A percentile compares a stretch with the other conserved stretches of the same genome.
These are phyloP conservation scores for Chalciporus pseudorubinellus DNA, from an alignment of 768 basidiomycete genomes.

Conservation along the genomic window DNA sequence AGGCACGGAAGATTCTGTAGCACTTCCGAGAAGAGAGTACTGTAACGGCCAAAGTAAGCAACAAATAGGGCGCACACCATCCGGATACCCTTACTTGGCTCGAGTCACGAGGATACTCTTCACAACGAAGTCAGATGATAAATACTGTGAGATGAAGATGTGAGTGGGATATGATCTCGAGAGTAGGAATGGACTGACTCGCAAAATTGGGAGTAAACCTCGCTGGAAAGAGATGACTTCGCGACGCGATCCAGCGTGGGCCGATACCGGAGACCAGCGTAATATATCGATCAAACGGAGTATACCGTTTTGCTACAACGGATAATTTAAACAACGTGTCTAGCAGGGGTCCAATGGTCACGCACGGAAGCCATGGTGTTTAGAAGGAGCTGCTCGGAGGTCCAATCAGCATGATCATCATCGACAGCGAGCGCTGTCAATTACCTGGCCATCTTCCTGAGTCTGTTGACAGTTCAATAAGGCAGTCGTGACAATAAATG, in stretches of 20 bases:
- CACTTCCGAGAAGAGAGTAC: constrained; percentile 45
- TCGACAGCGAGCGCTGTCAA: constrained; percentile 6
- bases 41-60: constrained; percentile 17
- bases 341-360: neutral
- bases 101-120: constrained; percentile 51
- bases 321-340: neutral
- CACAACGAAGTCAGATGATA: constrained; percentile 56
- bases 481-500: neutral
- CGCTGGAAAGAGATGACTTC: constrained; percentile 55
- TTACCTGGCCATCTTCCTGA: constrained; percentile 51
- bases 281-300: constrained; percentile 51
- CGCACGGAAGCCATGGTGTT: constrained; percentile 38
- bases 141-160: constrained; percentile 39
- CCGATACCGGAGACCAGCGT: constrained; percentile 42
- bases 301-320: constrained; percentile 47
- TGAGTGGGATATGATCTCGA: neutral
- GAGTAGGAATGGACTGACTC: constrained; percentile 31
- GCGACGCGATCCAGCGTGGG: constrained; percentile 33
- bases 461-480: constrained; percentile 30
- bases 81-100: constrained; percentile 43
- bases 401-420: constrained; percentile 5
- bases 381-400: constrained; percentile 37
- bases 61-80: constrained; percentile 6
- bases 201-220: constrained; percentile 52
- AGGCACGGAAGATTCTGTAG: constrained; percentile 46